A percentile compares a stretch with the other conserved stretches of the same genome.
Conservation (phyloP, 1,284 basidiomycete genomes). For the Waitea zeae region DNA sequence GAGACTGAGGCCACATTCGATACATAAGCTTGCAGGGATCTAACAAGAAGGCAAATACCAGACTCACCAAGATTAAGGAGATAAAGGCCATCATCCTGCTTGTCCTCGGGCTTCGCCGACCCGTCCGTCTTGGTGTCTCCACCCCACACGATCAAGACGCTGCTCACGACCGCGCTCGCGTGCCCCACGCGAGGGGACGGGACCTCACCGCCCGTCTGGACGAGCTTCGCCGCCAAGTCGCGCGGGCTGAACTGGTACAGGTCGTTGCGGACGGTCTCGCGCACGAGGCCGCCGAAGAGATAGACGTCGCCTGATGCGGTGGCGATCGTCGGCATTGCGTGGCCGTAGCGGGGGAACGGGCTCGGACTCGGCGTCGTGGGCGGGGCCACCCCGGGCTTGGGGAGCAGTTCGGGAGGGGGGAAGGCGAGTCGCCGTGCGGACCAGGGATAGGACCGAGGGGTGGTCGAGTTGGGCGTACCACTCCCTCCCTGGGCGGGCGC, state of each 20-base stretch:
- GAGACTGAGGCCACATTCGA: slow-evolving; percentile 25
- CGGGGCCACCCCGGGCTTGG: slow-evolving; percentile 32
- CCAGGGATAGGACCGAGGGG: slow-evolving; percentile 56
- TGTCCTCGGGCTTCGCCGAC: slow-evolving; percentile 46
- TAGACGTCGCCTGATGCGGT: slow-evolving; percentile 70
- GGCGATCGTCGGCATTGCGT: slow-evolving; percentile 70
- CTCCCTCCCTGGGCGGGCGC: too few species aligned
- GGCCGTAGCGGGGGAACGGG: slow-evolving; percentile 89
- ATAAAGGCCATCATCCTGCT: slow-evolving; percentile 80
- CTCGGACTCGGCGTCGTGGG: slow-evolving; percentile 40
- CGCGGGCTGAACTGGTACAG: slow-evolving; percentile 69
- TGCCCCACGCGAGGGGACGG: slow-evolving; percentile 82
- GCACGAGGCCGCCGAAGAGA: slow-evolving; percentile 85
- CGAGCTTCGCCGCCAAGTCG: slow-evolving; percentile 46
- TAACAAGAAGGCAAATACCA: too few species aligned
- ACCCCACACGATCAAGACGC: slow-evolving; percentile 88
- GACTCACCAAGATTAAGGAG: slow-evolving; percentile 74
- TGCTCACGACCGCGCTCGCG: slow-evolving; percentile 78
- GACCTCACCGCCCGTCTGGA: slow-evolving; percentile 72
- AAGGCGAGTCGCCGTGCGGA: slow-evolving; percentile 39
- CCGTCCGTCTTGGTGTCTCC: slow-evolving; percentile 70
- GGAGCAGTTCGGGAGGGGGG: slow-evolving; percentile 33
- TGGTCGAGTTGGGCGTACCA: too few species aligned
- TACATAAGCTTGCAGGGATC: not conserved
- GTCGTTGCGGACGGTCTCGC: slow-evolving; percentile 76